A percentile compares a stretch with the other conserved stretches of the same genome.
These are phyloP conservation scores for Spatholobus suberectus DNA, from an alignment of 306 rosid genomes.

Conservation along the genomic window DNA sequence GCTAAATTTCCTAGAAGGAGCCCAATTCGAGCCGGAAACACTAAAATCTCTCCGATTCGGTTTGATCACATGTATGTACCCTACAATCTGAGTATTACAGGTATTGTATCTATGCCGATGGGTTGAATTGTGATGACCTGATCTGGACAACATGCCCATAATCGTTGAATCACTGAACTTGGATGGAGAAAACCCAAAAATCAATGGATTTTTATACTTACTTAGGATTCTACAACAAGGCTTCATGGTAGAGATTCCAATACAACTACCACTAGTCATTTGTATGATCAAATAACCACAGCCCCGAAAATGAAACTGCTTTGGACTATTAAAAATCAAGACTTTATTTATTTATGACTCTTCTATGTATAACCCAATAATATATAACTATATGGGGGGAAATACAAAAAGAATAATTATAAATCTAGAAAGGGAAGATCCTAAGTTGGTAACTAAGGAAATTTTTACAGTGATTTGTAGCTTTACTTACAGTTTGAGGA, in stretches of 20 bases:
- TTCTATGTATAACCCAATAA: neutral
- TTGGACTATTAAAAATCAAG: neutral
- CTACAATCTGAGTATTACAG: conserved; percentile 49
- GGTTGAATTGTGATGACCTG: conserved; percentile 24
- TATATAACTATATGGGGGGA: neutral
- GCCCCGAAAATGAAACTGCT: conserved; percentile 32
- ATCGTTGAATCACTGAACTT: conserved; percentile 42
- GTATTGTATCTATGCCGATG: conserved; percentile 38
- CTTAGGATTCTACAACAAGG: conserved; percentile 71
- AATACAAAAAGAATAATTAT: neutral
- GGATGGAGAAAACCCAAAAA: conserved; percentile 56
- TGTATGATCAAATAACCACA: conserved; percentile 42
- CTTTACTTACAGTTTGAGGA: conserved; percentile 56
- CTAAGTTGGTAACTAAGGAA: conserved; percentile 27
- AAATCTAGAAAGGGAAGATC: conserved; percentile 30
- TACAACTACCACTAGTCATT: conserved; percentile 66
- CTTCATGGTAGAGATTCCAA: conserved; percentile 76
- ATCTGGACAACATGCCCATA: conserved; percentile 43
- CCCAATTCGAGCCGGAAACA: conserved; percentile 57
- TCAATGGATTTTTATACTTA: conserved; percentile 52
- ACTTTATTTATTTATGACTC: conserved; percentile 32
- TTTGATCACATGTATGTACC: conserved; percentile 45
- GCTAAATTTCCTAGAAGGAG: conserved; percentile 50
- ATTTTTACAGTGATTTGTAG: neutral
- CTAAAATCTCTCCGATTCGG: conserved; percentile 65